phyloP scores from a whole-genome alignment of 2,329 filamentous ascomycete species.

The Albophoma yamanashiensis region DNA sequence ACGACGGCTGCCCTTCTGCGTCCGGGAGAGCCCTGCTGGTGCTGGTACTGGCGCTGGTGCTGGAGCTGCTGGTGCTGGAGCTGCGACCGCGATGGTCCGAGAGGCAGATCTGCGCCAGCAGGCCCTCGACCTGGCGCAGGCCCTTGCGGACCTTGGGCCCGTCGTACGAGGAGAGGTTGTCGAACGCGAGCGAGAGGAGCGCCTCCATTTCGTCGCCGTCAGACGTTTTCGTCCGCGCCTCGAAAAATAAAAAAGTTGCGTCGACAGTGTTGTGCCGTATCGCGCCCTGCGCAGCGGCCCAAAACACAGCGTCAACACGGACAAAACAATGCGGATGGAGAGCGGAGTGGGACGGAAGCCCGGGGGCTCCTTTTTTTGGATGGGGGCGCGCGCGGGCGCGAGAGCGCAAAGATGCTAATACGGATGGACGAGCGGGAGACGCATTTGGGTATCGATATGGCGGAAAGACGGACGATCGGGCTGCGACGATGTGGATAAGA shows the following conservation, averaged over 20 bases:
- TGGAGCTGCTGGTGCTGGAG: constrained; percentile 4
- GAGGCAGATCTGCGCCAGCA: constrained; percentile 90
- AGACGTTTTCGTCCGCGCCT: not conserved
- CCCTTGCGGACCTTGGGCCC: constrained; percentile 86
- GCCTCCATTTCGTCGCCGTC: constrained; percentile 58
- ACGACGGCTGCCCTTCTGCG: constrained; percentile 21
- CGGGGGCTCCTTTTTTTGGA: not conserved
- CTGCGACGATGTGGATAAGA: not conserved
- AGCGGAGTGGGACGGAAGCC: not conserved
- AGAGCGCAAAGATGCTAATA: constrained; percentile 13
- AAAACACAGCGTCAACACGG: not conserved
- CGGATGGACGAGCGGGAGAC: constrained; percentile 16
- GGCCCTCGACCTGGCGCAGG: constrained; percentile 82
- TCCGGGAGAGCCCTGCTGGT: constrained; percentile 8
- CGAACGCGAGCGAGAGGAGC: constrained; percentile 84
- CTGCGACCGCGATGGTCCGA: constrained; percentile 24
- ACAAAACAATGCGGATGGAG: not conserved
- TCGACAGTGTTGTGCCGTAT: not conserved
- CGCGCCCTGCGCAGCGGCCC: not conserved
- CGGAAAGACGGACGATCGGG: not conserved
- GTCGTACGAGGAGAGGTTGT: constrained; percentile 91
- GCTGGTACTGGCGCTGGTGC: constrained; percentile 7
- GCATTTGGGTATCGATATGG: constrained; percentile 8
- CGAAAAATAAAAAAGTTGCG: not conserved
- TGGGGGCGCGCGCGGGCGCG: not conserved